These are phyloP conservation scores for Phytophthora cactorum DNA, from an alignment of 352 stramenopile genomes.

Conservation along the genomic window DNA sequence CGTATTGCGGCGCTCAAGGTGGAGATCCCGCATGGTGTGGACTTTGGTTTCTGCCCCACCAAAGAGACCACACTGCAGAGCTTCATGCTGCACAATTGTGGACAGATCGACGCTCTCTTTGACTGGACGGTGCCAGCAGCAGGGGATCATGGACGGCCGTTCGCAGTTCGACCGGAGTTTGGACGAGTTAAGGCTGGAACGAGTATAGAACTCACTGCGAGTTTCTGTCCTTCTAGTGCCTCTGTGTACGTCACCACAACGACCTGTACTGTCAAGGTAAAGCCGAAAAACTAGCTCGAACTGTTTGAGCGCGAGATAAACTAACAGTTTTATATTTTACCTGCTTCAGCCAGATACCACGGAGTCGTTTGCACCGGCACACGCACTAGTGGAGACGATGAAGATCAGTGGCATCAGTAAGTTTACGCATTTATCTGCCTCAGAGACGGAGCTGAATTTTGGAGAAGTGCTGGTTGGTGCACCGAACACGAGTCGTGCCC, in stretches of 20 bases:
- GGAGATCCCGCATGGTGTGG: conserved; percentile 64
- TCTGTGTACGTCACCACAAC: conserved; percentile 90
- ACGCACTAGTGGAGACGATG: conserved; percentile 58
- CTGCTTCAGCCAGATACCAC: conserved; percentile 34
- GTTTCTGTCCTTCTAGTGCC: conserved; percentile 70
- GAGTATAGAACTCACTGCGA: conserved; percentile 71
- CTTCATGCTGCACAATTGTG: conserved; percentile 87
- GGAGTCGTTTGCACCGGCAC: conserved; percentile 26
- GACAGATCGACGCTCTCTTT: conserved; percentile 87
- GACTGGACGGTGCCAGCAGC: conserved; percentile 82
- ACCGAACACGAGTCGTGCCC: conserved; percentile 40
- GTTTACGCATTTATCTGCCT: conserved; percentile 87
- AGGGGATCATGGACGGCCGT: conserved; percentile 71
- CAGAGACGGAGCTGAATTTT: conserved; percentile 84
- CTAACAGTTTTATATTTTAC: neutral
- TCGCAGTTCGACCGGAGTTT: conserved; percentile 73
- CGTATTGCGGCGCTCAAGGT: conserved; percentile 78
- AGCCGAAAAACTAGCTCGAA: conserved; percentile 4
- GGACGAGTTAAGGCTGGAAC: conserved; percentile 73
- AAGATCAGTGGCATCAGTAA: conserved; percentile 92
- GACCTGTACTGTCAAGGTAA: conserved; percentile 63
- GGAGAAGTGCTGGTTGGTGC: conserved; percentile 83
- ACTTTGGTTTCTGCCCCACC: conserved; percentile 92
- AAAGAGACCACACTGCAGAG: conserved; percentile 74
- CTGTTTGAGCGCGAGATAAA: neutral